A percentile compares a stretch with the other conserved stretches of the same genome.
Evolutionary conservation across 2,329 filamentous ascomycete genomes (phyloP).

Genomic region (Leptoxyphium fumago): DNA sequence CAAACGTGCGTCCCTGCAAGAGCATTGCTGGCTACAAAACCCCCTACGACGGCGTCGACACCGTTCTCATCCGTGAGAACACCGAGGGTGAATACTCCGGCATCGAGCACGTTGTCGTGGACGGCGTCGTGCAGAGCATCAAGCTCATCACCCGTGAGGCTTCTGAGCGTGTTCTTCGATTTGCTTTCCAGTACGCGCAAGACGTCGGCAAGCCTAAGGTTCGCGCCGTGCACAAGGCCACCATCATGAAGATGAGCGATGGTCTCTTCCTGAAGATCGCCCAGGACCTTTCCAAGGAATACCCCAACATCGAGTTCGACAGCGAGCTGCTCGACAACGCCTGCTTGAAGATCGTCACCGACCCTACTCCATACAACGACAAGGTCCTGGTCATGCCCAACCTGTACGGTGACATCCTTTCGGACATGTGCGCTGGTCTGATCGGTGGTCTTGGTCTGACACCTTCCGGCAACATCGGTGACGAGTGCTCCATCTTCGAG

Average conservation of each 20-base stretch:
- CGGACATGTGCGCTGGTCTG: conserved; percentile 97
- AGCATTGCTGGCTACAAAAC: conserved; percentile 97
- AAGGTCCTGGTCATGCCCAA: conserved; percentile 97
- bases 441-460: conserved; percentile 96
- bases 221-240: conserved; percentile 97
- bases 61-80: conserved; percentile 96
- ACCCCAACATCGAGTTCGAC: conserved; percentile 90
- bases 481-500: conserved; percentile 99
- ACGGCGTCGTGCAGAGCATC: conserved; percentile 97
- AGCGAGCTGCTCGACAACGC: conserved; percentile 98
- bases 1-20: conserved; percentile 95
- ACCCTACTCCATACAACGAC: conserved; percentile 94
- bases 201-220: conserved; percentile 92
- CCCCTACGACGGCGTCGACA: conserved; percentile 92
- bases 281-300: conserved; percentile 80
- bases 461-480: conserved; percentile 95
- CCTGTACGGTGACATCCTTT: conserved; percentile 98
- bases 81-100: conserved; percentile 99
- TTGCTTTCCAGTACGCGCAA: conserved; percentile 95
- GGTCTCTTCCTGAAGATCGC: conserved; percentile 91
- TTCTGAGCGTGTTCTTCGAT: conserved; percentile 87
- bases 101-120: conserved; percentile 95
- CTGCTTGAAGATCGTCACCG: conserved; percentile 96
- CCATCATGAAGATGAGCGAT: conserved; percentile 99
- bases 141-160: conserved; percentile 97